These are phyloP conservation scores for Penicillium silybi DNA, from an alignment of 495 filamentous ascomycete species.

Conservation along the genomic window DNA sequence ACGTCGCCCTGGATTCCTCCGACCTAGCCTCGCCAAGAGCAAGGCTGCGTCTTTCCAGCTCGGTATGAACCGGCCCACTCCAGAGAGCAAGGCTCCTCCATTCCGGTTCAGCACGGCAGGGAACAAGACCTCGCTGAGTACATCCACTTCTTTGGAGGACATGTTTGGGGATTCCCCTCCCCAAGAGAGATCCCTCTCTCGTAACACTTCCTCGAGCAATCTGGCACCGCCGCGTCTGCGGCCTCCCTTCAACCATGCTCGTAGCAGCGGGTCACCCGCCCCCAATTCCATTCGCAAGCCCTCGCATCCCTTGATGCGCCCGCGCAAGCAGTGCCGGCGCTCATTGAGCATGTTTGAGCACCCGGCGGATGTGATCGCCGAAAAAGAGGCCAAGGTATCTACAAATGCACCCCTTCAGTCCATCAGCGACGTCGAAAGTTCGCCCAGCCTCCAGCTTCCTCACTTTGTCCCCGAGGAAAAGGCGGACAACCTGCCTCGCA, in stretches of 20 bases:
- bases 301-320: constrained; percentile 67
- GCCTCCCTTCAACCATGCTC: constrained; percentile 55
- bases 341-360: constrained; percentile 97
- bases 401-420: constrained; percentile 59
- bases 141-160: constrained; percentile 66
- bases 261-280: constrained; percentile 67
- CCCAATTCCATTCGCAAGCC: constrained; percentile 64
- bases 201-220: constrained; percentile 30
- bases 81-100: constrained; percentile 62
- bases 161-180: constrained; percentile 78
- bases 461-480: constrained; percentile 80
- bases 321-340: constrained; percentile 81
- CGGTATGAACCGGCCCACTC: constrained; percentile 29
- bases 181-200: constrained; percentile 49
- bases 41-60: constrained; percentile 43
- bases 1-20: constrained; percentile 38
- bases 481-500: constrained; percentile 80
- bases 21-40: constrained; percentile 39
- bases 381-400: constrained; percentile 53
- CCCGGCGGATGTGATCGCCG: constrained; percentile 78
- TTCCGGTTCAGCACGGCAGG: constrained; percentile 71
- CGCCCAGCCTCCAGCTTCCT: constrained; percentile 69
- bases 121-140: constrained; percentile 48
- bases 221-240: constrained; percentile 53
- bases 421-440: constrained; percentile 72